These are phyloP conservation scores for Phlebiopsis flavidoalba DNA, from an alignment of 768 basidiomycete genomes.

Conservation along the genomic window DNA sequence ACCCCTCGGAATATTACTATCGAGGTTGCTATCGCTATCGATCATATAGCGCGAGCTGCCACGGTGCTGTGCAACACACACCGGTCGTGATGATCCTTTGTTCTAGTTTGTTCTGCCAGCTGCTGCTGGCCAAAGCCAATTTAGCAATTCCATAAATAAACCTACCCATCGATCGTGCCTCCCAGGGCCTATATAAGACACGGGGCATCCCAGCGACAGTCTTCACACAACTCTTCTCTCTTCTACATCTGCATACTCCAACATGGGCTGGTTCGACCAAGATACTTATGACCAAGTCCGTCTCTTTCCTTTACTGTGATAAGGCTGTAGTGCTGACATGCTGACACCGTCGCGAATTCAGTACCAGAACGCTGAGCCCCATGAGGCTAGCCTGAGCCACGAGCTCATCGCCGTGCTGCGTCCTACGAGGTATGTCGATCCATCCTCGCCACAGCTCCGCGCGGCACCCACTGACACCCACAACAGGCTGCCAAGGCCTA, in stretches of 20 bases:
- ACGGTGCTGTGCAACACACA: no score
- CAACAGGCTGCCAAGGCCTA: conserved; percentile 52
- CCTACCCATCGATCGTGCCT: background rate
- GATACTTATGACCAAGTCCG: conserved; percentile 40
- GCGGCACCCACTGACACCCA: background rate
- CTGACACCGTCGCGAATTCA: background rate
- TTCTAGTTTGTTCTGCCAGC: no score
- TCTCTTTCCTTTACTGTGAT: background rate
- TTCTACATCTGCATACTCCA: conserved; percentile 13
- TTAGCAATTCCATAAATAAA: background rate
- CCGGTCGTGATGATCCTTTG: no score
- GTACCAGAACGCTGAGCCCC: conserved; percentile 25
- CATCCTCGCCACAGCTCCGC: background rate
- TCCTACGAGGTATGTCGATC: conserved; percentile 38
- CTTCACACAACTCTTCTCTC: conserved; percentile 6
- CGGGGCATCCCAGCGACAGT: background rate
- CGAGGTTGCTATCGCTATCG: no score
- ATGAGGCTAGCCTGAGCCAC: conserved; percentile 57
- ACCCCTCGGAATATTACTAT: no score
- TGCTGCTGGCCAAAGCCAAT: no score
- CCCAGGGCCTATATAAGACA: conserved; percentile 1
- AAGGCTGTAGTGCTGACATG: background rate
- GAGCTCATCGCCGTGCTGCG: conserved; percentile 63
- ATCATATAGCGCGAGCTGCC: no score
- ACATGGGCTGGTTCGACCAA: conserved; percentile 39